Percentiles rank a stretch among this genome's conserved stretches.
Conservation (phyloP, 164 flowering plant genomes). For the Houttuynia cordata region DNA sequence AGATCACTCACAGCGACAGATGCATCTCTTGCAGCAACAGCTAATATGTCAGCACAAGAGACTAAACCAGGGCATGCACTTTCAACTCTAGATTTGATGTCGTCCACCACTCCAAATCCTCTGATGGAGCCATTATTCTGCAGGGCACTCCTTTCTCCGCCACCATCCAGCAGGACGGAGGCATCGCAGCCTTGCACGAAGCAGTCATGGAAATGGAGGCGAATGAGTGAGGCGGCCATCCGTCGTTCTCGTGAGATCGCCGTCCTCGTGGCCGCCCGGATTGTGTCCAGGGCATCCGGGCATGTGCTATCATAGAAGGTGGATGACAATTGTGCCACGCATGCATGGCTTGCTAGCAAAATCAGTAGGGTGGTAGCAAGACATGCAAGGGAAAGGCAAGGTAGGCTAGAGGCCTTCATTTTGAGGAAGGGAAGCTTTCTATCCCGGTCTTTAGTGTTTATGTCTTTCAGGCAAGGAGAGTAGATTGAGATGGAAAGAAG, state of each 20-base stretch:
- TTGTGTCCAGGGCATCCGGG: conserved; percentile 5
- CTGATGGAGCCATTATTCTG: conserved; percentile 3
- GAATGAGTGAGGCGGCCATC: conserved; percentile 13
- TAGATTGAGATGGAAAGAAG: background rate
- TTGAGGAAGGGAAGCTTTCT: background rate
- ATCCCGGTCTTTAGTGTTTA: background rate
- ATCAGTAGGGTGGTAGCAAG: background rate
- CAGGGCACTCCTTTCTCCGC: conserved; percentile 5
- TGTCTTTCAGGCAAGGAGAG: background rate
- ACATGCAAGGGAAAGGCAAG: conserved; percentile 1
- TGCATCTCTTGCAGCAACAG: conserved; percentile 7
- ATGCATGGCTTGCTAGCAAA: background rate
- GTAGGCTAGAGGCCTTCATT: background rate
- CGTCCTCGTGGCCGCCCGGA: background rate
- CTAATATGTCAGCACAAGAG: conserved; percentile 9
- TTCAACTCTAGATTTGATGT: conserved; percentile 4
- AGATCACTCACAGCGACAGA: conserved; percentile 3
- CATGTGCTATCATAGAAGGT: conserved; percentile 9
- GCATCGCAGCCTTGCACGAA: conserved; percentile 15
- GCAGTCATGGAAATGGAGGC: conserved; percentile 20
- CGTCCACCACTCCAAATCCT: conserved; percentile 6
- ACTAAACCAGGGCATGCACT: conserved; percentile 4
- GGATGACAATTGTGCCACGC: conserved; percentile 6
- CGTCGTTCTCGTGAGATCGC: conserved; percentile 7
- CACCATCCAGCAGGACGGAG: conserved; percentile 3